Conservation (phyloP, 164 flowering plant species). For the Houttuynia cordata region DNA sequence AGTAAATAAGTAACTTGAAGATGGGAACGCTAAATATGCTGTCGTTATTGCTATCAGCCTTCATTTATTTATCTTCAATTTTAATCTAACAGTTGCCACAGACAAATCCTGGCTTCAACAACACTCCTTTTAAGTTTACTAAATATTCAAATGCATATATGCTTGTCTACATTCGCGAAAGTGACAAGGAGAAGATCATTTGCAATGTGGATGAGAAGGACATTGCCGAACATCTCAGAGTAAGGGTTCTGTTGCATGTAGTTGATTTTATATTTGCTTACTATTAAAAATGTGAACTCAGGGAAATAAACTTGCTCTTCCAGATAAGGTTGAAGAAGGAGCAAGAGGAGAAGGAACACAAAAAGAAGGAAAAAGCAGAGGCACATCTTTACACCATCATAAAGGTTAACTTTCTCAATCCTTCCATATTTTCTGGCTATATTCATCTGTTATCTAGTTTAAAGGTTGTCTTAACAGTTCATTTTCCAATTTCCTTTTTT, state of each 20-base stretch:
- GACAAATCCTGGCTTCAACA: constrained; percentile 81
- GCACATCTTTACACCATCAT: constrained; percentile 78
- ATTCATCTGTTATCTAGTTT: neutral
- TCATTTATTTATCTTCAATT: constrained; percentile 6
- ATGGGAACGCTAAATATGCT: neutral
- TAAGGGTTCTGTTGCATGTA: constrained; percentile 10
- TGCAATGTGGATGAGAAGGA: constrained; percentile 41
- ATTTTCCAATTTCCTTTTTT: no score
- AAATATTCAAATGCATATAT: constrained; percentile 72
- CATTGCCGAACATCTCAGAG: constrained; percentile 84
- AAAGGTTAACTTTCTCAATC: constrained; percentile 34
- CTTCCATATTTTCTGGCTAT: neutral
- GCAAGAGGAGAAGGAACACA: constrained; percentile 87
- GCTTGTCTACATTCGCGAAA: constrained; percentile 54
- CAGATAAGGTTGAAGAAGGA: constrained; percentile 85
- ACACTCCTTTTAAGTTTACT: constrained; percentile 77
- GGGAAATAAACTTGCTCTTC: constrained; percentile 1
- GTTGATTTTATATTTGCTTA: neutral
- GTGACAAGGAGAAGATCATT: constrained; percentile 48
- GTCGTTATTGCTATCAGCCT: neutral
- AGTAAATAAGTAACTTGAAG: no score
- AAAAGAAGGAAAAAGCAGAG: constrained; percentile 74
- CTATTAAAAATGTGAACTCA: constrained; percentile 1
- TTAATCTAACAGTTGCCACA: constrained; percentile 52
- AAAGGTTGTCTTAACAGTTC: no score